phyloP scores from a whole-genome alignment of 768 basidiomycete species.

The Podaxis sp. region DNA sequence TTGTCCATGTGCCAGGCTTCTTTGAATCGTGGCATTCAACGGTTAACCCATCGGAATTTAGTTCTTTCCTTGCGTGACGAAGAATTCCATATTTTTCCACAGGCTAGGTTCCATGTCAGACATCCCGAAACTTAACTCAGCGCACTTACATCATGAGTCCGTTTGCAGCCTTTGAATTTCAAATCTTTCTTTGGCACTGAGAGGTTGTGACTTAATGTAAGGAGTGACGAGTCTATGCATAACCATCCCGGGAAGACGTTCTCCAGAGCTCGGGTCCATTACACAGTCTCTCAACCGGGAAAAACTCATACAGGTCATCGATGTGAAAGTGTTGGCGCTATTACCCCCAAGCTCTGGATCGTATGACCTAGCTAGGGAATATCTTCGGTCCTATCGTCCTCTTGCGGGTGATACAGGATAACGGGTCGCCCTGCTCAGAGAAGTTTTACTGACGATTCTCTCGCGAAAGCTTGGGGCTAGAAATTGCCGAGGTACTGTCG shows the following conservation, averaged over 20 bases:
- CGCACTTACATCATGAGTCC: not conserved
- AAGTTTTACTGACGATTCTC: not conserved
- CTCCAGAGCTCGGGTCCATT: not conserved
- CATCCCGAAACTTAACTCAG: not conserved
- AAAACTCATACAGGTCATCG: not conserved
- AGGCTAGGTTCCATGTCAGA: not conserved
- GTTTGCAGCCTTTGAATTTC: not conserved
- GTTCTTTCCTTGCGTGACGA: not conserved
- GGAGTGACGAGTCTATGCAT: no score
- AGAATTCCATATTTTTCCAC: not conserved
- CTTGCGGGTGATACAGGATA: not conserved
- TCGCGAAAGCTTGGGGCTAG: not conserved
- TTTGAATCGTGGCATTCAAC: not conserved
- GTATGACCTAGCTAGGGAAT: not conserved
- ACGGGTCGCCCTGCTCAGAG: not conserved
- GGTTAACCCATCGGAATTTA: not conserved
- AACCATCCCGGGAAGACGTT: not conserved
- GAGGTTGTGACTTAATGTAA: no score
- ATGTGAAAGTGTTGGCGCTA: not conserved
- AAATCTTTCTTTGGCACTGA: not conserved
- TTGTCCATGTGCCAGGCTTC: not conserved
- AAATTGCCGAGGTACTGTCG: constrained; percentile 10
- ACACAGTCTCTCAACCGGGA: not conserved
- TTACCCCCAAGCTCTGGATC: not conserved
- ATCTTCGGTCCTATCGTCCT: not conserved